Percentiles rank a stretch among this genome's conserved stretches.
Conservation (phyloP, 352 stramenopile genomes). For the Phytophthora pistaciae region DNA sequence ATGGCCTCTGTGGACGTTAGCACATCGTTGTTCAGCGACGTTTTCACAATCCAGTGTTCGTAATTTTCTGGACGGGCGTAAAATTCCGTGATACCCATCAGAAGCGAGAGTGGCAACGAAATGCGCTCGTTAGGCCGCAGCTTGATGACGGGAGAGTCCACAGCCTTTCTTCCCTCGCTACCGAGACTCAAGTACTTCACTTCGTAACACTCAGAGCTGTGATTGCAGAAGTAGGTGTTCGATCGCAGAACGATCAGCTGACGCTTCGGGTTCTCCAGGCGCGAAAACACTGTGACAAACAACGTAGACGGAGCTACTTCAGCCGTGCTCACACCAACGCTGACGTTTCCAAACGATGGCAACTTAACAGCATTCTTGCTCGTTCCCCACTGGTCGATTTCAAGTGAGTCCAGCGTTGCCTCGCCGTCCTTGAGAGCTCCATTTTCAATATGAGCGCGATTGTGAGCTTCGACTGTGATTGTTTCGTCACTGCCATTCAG, state of each 20-base stretch:
- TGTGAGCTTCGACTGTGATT: constrained; percentile 55
- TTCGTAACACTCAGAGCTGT: constrained; percentile 77
- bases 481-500: constrained; percentile 56
- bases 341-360: constrained; percentile 70
- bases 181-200: constrained; percentile 79
- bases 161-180: constrained; percentile 48
- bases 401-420: constrained; percentile 51
- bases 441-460: constrained; percentile 56
- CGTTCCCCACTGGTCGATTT: constrained; percentile 70
- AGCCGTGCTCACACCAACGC: constrained; percentile 58
- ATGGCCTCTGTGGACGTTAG: constrained; percentile 66
- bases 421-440: constrained; percentile 49
- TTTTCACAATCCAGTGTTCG: constrained; percentile 83
- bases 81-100: constrained; percentile 89
- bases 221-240: constrained; percentile 86
- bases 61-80: constrained; percentile 74
- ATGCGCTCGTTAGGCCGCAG: constrained; percentile 73
- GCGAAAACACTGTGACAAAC: constrained; percentile 75
- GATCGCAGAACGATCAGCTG: constrained; percentile 82
- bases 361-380: constrained; percentile 50
- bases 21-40: constrained; percentile 81
- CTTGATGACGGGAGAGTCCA: constrained; percentile 70
- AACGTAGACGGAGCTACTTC: constrained; percentile 49
- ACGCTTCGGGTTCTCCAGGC: constrained; percentile 71
- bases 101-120: constrained; percentile 64